A percentile compares a stretch with the other conserved stretches of the same genome.
These are phyloP conservation scores for Apiospora kogelbergensis DNA, from an alignment of 2,329 filamentous ascomycete genomes.

Conservation along the genomic window DNA sequence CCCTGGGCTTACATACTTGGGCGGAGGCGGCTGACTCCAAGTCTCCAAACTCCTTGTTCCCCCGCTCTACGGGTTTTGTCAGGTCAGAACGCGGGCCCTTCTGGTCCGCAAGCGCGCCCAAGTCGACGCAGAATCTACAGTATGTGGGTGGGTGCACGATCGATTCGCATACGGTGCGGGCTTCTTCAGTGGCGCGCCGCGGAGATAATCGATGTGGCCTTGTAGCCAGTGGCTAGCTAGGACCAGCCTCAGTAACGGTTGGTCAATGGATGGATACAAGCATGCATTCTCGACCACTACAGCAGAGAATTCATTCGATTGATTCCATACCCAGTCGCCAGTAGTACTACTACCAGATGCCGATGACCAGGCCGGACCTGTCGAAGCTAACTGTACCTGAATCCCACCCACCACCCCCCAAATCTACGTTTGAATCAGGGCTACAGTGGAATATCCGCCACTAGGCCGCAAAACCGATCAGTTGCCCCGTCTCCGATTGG, in stretches of 20 bases:
- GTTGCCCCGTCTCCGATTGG: not conserved
- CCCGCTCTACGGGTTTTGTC: not conserved
- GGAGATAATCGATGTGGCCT: not conserved
- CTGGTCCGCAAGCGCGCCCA: not conserved
- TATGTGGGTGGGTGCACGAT: not conserved
- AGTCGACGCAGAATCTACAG: not conserved
- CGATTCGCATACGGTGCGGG: not conserved
- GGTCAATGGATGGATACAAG: not conserved
- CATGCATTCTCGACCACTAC: not conserved
- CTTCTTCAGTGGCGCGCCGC: not conserved
- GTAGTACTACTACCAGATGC: not conserved
- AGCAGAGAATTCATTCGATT: not conserved
- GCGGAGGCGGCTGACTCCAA: not conserved
- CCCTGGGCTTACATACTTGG: not conserved
- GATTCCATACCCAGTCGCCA: too few species aligned
- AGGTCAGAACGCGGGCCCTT: not conserved
- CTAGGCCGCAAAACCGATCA: conserved; percentile 3
- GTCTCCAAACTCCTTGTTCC: not conserved
- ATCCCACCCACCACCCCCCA: not conserved
- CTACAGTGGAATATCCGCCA: not conserved
- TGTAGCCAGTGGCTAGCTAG: not conserved
- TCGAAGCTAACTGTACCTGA: not conserved
- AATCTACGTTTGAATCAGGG: not conserved
- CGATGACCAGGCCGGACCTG: not conserved
- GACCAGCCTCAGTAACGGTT: not conserved